Evolutionary conservation across 1,139 yeast species (phyloP), one percentile per base, ranked within the genome.

Genomic region (Protomyces lactucae-debilis): DNA sequence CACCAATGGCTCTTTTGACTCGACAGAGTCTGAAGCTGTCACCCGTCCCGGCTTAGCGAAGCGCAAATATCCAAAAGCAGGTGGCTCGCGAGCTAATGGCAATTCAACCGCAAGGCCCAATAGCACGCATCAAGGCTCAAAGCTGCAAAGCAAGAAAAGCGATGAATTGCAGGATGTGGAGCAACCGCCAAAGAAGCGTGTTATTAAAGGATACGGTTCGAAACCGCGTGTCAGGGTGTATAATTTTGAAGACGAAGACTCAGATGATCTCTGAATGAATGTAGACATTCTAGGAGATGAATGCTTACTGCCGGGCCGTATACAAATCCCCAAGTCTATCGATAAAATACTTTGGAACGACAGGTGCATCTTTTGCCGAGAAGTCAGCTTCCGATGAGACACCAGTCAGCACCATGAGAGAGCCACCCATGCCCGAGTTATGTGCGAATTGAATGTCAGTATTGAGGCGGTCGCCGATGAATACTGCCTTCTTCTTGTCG

Each of bases 381-480:
- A 86, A 85, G 51, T 80, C 79, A 43, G 80, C 82, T 71, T 86
- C 95, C 1, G 85, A 84, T 72, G 91, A 96, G 67, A 93, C 91
- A 66, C 99, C 99, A 1, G 95, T 87, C 65, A 93, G 81, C 3
- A 93, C 98, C 72, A 93, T 79, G 67, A 95, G 76, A 0, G 98
- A 92, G 18, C 83, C 83, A 68, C 81, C 84, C 59, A 95, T 80
- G 0, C 95, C 95, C 59, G 97, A 96, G 67, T 85, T 86, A 66
- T 83, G 80, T 52, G 99, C 99, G 75, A 93, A 93, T 72, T 82
- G 83, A 85, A 93, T 93, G 72, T 93, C 99, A 0, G 99, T 93
- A 74, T 93, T 92, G 67, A 93, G 80, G 68, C 99, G 82, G 75
- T 93, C 99, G 36, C 99, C 99, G 68, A 93, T 84, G 98, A 93